Percentiles rank a stretch among this genome's conserved stretches.
Evolutionary conservation across 805 yeast genomes (phyloP).

Genomic region (Gaillardinia entomophila): DNA sequence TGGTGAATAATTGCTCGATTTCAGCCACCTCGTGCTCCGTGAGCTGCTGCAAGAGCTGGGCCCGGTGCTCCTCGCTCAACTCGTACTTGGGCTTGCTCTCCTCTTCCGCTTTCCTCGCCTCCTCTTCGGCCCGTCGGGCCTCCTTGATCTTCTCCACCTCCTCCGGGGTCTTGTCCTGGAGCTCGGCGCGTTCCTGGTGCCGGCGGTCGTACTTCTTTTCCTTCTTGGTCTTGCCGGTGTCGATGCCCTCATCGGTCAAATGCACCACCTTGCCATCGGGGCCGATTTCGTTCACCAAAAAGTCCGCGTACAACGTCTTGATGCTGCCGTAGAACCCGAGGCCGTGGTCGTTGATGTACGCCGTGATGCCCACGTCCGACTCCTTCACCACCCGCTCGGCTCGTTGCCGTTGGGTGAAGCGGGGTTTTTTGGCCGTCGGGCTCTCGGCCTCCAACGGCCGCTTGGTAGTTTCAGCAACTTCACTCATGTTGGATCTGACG

Average conservation of each 20-base stretch:
- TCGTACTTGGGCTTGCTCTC: slow-evolving; percentile 29
- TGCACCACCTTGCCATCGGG: slow-evolving; percentile 65
- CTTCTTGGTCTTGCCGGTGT: slow-evolving; percentile 38
- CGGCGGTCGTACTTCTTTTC: slow-evolving; percentile 42
- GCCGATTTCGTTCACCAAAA: slow-evolving; percentile 85
- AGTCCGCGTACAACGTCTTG: slow-evolving; percentile 90
- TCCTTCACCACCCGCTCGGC: slow-evolving; percentile 51
- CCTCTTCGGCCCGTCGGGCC: slow-evolving; percentile 11
- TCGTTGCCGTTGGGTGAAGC: slow-evolving; percentile 9
- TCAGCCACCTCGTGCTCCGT: slow-evolving; percentile 56
- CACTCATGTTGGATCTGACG: neutral
- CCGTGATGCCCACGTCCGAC: slow-evolving; percentile 81
- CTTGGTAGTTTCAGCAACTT: neutral
- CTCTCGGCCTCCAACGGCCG: neutral
- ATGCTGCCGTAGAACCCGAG: slow-evolving; percentile 72
- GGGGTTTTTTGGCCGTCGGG: neutral
- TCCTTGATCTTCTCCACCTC: slow-evolving; percentile 25
- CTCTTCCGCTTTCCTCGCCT: slow-evolving; percentile 13
- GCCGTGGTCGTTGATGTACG: slow-evolving; percentile 46
- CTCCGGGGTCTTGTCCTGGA: slow-evolving; percentile 21
- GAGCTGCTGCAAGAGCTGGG: slow-evolving; percentile 45
- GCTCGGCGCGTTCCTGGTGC: slow-evolving; percentile 32
- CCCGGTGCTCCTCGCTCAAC: slow-evolving; percentile 41
- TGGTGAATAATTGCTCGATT: slow-evolving; percentile 49
- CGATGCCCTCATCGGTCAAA: slow-evolving; percentile 67